These are phyloP conservation scores for Paramecium biaurelia DNA, from an alignment of 73 alveolate species.

Conservation along the genomic window DNA sequence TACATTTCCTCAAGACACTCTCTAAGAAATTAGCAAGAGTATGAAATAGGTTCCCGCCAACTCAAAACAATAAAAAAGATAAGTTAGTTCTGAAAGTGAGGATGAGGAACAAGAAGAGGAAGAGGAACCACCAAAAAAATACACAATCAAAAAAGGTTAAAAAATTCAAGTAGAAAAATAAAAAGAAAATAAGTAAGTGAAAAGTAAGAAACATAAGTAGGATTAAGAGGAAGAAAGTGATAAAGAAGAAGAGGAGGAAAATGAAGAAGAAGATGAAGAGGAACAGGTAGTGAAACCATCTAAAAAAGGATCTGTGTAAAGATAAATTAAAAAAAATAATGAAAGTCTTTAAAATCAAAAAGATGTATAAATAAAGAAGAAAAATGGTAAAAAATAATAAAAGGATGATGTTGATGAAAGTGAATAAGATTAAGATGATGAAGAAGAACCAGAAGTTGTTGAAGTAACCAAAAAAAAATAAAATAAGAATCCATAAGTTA, in stretches of 20 bases:
- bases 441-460: not conserved
- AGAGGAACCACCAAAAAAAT: not conserved
- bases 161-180: not conserved
- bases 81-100: not conserved
- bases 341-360: not conserved
- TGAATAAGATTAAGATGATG: not conserved
- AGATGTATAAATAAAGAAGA: not conserved
- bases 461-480: not conserved
- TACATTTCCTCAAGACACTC: not conserved
- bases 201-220: not conserved
- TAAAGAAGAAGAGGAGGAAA: not conserved
- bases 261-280: not conserved
- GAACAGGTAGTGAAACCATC: not conserved
- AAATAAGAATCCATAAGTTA: not conserved
- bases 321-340: not conserved
- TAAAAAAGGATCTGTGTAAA: not conserved
- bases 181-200: not conserved
- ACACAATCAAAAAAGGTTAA: not conserved
- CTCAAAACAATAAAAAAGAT: not conserved
- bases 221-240: not conserved
- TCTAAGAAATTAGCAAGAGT: not conserved
- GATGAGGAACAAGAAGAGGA: not conserved
- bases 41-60: constrained; percentile 27
- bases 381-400: not conserved
- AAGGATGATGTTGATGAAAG: not conserved